Base-by-base conservation (phyloP, 352 stramenopile genomes). In the Phytophthora cactorum region DNA sequence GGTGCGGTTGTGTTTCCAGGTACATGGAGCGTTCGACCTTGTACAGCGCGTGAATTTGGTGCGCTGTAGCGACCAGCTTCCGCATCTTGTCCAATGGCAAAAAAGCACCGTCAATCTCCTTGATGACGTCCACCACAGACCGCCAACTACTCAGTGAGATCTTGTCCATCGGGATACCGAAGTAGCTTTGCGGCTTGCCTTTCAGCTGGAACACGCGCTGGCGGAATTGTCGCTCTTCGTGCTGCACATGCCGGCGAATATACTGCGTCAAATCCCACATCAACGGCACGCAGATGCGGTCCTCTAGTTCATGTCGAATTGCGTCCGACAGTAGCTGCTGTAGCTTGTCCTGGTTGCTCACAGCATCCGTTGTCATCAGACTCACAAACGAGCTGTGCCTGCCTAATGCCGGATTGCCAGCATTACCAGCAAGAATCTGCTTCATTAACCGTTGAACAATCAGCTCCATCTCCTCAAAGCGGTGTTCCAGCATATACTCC, bases 401-500 rank as follows among this genome's bases (percentile, higher is more conserved):
- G 4, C 68, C 66, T 0, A 78, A 45, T 3, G 59, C 63, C 3
- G 63, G 32, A 25, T 60, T 66, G n/a, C 55, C 45, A 50, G 57
- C 17, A 29, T 45, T 75, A 15, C 57, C 56, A 14, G 63, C 57
- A 28, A 70, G 31, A 41, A 77, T 66, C 41, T 79, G 66, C 52
- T 89, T 82, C 55, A 93, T 76, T 43, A 92, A 58, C 27, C 83
- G 73, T 52, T 91, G 75, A 14, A 93, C 75, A 38, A 90, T 82
- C 5, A 70, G 56, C 27, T 78, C 71, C 84, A 95, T 93, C 50
- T 95, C 88, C 29, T 91, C 82, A 51, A 84, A 93, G 0, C 88
- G 85, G 50, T 95, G 86, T 59, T 93, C 84, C 3, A 95, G 79
- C 88, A 95, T 95, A 43, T 95, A 93, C 65, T 92, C 84, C 66